These are phyloP conservation scores for Aspergillus cavernicola DNA, from an alignment of 495 filamentous ascomycete genomes.

Conservation along the genomic window DNA sequence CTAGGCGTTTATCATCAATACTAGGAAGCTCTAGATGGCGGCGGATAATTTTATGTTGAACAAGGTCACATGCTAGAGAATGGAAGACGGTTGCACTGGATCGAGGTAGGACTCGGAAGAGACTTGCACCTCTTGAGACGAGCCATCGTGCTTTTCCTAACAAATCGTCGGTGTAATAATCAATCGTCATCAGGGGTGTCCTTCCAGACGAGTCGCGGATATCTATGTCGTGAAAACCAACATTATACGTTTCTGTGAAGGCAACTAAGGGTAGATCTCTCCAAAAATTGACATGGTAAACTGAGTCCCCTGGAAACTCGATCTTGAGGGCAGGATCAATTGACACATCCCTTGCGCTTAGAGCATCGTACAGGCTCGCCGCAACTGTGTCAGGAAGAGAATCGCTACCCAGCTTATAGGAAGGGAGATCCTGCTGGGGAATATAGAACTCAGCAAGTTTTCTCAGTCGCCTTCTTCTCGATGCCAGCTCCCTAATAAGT, in stretches of 20 bases:
- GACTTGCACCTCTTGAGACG: background rate
- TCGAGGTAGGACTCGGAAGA: background rate
- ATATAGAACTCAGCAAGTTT: background rate
- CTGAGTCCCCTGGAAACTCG: background rate
- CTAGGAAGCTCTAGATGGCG: too few species aligned
- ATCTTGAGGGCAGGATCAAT: background rate
- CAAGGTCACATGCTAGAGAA: background rate
- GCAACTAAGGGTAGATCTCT: background rate
- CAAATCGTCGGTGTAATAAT: background rate
- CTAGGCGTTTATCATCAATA: too few species aligned
- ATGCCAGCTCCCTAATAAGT: background rate
- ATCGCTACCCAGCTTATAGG: background rate
- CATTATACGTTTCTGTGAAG: background rate
- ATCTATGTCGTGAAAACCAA: slow-evolving; percentile 1
- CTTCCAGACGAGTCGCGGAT: background rate
- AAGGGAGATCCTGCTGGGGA: background rate
- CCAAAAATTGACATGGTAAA: background rate
- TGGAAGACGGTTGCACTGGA: background rate
- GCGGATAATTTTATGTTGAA: background rate
- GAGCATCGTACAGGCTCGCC: background rate
- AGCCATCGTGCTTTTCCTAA: background rate
- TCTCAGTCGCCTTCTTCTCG: background rate
- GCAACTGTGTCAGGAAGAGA: background rate
- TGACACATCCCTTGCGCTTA: background rate
- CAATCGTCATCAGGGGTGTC: background rate